Evolutionary conservation across 352 stramenopile genomes (phyloP).

Genomic region (Aphanomyces astaci): DNA sequence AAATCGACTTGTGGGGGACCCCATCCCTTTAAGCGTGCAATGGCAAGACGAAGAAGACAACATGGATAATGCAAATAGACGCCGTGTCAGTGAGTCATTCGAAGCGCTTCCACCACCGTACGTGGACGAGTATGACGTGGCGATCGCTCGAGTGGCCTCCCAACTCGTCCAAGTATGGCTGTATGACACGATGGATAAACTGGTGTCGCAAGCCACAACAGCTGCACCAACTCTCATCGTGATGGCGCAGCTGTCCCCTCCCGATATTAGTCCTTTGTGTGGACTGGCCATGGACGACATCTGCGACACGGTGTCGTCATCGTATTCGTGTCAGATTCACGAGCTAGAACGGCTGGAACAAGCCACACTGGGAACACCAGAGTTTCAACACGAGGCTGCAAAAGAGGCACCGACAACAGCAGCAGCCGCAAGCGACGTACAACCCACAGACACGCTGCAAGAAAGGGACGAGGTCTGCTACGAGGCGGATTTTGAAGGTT

Average conservation of each 20-base stretch:
- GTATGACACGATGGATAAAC: background rate
- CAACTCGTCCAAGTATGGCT: background rate
- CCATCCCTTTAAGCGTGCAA: no score
- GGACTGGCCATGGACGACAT: background rate
- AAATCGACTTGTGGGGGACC: no score
- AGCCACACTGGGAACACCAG: no score
- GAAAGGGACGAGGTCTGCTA: no score
- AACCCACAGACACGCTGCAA: no score
- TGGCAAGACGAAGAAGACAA: no score
- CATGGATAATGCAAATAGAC: no score
- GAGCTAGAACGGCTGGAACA: background rate
- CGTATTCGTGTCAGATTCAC: background rate
- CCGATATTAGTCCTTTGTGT: background rate
- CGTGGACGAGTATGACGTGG: background rate
- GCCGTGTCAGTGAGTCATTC: no score
- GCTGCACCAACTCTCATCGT: background rate
- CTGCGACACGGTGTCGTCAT: background rate
- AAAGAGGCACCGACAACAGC: no score
- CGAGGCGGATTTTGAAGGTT: no score
- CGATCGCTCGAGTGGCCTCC: background rate
- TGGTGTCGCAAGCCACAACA: background rate
- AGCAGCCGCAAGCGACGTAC: no score
- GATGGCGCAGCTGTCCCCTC: background rate
- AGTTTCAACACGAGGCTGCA: no score
- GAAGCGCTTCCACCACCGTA: background rate